Conservation (phyloP, 2,329 filamentous ascomycete species). For the Cytospora leucostoma region DNA sequence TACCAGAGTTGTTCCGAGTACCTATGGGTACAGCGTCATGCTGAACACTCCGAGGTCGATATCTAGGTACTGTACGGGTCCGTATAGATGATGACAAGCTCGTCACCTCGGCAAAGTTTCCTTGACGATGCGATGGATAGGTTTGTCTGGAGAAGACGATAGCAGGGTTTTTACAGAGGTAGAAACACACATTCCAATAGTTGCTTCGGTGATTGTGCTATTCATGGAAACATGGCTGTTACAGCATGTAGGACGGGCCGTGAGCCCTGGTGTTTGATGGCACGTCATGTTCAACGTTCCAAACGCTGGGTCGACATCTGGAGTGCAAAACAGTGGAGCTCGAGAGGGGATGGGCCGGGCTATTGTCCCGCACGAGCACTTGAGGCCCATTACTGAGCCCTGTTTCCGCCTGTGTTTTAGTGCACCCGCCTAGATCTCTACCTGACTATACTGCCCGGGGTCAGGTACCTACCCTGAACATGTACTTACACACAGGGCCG, state of each 20-base stretch:
- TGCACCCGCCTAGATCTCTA: constrained; percentile 1
- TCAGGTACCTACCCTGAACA: no score
- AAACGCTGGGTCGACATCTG: not conserved
- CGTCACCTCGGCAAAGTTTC: no score
- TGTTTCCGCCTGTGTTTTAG: constrained; percentile 5
- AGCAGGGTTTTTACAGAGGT: not conserved
- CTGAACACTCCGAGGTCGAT: no score
- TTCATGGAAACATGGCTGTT: not conserved
- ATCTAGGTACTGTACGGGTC: no score
- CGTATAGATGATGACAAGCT: no score
- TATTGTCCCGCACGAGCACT: not conserved
- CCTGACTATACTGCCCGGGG: no score
- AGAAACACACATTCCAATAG: not conserved
- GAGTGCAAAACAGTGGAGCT: not conserved
- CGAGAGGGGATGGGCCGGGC: not conserved
- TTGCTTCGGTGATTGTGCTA: not conserved
- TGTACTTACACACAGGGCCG: no score
- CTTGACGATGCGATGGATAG: no score
- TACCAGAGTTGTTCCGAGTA: no score
- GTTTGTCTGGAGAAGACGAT: no score
- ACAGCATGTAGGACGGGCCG: no score
- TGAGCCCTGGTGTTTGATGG: not conserved
- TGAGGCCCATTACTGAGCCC: not conserved
- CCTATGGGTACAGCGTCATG: no score
- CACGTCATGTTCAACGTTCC: not conserved